Conservation (phyloP, 257 asterid species). For the Primulina huaijiensis region DNA sequence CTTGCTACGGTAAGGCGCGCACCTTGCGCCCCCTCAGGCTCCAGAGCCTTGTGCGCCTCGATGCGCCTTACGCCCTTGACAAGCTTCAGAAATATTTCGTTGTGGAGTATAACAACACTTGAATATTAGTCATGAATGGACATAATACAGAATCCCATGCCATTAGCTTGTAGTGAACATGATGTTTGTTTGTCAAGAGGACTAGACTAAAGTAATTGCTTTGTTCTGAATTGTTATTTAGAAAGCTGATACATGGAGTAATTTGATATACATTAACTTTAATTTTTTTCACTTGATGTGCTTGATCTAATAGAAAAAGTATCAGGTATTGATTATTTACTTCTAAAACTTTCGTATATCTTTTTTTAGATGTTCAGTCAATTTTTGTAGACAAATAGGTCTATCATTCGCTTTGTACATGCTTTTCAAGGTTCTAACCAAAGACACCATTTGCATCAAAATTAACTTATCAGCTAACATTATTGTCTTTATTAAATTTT, state of each 20-base stretch:
- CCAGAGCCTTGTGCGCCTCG: too few relatives aligned
- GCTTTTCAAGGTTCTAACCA: not conserved
- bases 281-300: too few relatives aligned
- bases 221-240: not conserved
- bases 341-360: not conserved
- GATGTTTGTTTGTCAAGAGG: not conserved
- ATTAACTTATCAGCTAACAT: too few relatives aligned
- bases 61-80: too few relatives aligned
- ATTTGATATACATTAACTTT: too few relatives aligned
- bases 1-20: too few relatives aligned
- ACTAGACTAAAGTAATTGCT: not conserved
- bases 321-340: not conserved
- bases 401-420: not conserved
- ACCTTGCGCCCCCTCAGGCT: too few relatives aligned
- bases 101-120: not conserved
- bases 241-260: not conserved
- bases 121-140: not conserved
- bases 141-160: not conserved
- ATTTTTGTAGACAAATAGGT: not conserved
- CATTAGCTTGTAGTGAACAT: not conserved
- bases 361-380: not conserved
- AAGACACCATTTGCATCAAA: too few relatives aligned
- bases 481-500: too few relatives aligned
- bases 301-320: not conserved
- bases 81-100: not conserved